Evolutionary conservation across 441 rosid genomes (phyloP).

Genomic region (Theobroma grandiflorum): DNA sequence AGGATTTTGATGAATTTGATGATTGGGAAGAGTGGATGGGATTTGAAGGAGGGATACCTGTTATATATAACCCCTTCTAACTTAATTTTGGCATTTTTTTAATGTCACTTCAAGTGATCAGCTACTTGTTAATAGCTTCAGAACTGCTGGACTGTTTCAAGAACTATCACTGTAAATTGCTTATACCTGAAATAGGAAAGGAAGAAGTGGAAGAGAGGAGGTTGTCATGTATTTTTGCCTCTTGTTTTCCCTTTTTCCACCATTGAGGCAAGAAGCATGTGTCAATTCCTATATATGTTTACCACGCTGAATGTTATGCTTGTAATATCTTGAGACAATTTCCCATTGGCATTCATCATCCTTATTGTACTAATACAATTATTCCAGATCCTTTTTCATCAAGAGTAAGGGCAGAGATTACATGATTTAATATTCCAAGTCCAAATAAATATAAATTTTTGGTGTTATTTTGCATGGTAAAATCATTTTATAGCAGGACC

Average conservation of each 20-base stretch:
- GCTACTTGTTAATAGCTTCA: not conserved
- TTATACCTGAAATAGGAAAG: not conserved
- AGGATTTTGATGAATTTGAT: conserved; percentile 30
- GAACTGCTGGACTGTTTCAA: not conserved
- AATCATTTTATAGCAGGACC: not conserved
- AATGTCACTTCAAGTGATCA: not conserved
- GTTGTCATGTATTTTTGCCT: not conserved
- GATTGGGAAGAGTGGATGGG: conserved; percentile 51
- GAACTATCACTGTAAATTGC: not conserved
- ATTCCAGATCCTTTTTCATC: not conserved
- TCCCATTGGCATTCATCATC: not conserved
- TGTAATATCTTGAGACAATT: not conserved
- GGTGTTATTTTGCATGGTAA: not conserved
- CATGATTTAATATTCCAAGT: not conserved
- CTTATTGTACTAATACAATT: not conserved
- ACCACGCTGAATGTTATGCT: not conserved
- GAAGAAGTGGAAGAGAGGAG: not conserved
- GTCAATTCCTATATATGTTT: not conserved
- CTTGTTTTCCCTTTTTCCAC: not conserved
- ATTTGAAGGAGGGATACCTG: conserved; percentile 45
- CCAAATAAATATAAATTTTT: not conserved
- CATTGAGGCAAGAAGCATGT: not conserved
- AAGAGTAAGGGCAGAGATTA: not conserved
- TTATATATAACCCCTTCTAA: conserved; percentile 26
- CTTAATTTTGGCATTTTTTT: not conserved